Percentiles rank a stretch among this genome's conserved stretches.
These are phyloP conservation scores for Volvox africanus DNA, from an alignment of 139 green algal species.

Conservation along the genomic window DNA sequence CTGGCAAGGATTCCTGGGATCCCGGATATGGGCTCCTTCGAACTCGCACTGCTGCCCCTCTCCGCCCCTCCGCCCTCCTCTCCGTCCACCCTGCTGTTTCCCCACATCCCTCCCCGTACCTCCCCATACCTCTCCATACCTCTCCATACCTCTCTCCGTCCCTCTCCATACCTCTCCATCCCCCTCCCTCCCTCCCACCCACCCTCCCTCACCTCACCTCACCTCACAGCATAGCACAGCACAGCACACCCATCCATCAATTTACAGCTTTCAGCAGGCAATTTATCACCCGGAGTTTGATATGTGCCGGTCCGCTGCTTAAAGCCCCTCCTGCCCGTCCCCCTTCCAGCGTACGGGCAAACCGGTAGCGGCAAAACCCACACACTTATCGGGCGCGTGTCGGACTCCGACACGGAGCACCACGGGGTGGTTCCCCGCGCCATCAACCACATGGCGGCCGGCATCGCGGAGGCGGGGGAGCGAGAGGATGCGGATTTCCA, in stretches of 20 bases:
- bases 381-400: slow-evolving; percentile 69
- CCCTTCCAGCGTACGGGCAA: slow-evolving; percentile 71
- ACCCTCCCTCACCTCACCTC: too few relatives aligned
- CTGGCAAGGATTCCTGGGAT: too few relatives aligned
- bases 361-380: slow-evolving; percentile 87
- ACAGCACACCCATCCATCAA: too few relatives aligned
- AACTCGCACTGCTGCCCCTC: too few relatives aligned
- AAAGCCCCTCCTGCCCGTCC: neutral
- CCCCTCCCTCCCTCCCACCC: neutral
- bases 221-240: too few relatives aligned
- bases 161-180: neutral
- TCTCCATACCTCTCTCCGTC: too few relatives aligned
- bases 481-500: slow-evolving; percentile 52
- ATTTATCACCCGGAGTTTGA: too few relatives aligned
- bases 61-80: neutral
- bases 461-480: slow-evolving; percentile 48
- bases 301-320: neutral
- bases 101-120: too few relatives aligned
- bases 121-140: too few relatives aligned
- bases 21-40: too few relatives aligned
- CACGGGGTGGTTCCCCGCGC: slow-evolving; percentile 77
- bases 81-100: neutral
- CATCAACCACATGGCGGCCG: slow-evolving; percentile 62
- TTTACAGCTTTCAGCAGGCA: too few relatives aligned
- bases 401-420: neutral